Conservation (phyloP, 2,329 filamentous ascomycete species). For the Calonectria ilicicola region DNA sequence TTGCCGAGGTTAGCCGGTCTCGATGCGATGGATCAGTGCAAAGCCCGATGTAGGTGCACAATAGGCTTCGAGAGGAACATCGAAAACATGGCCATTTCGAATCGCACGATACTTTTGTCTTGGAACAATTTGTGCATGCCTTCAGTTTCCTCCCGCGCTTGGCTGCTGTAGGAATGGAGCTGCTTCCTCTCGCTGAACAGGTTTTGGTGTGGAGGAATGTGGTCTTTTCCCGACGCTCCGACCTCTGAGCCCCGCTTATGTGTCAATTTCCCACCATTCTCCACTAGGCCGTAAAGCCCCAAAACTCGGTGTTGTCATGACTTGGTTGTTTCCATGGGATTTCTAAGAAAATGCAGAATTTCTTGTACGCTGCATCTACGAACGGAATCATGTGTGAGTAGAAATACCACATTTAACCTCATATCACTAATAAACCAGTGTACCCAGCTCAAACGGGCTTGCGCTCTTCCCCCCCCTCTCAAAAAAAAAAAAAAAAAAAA, state of each 20-base stretch:
- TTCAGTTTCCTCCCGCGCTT: slow-evolving; percentile 29
- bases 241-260: not conserved
- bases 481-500: not conserved
- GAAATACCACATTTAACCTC: no score
- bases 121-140: slow-evolving; percentile 27
- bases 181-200: slow-evolving; percentile 16
- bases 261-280: slow-evolving; percentile 29
- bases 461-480: no score
- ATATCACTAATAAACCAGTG: not conserved
- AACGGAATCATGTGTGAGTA: not conserved
- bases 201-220: slow-evolving; percentile 16
- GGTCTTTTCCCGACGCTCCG: not conserved
- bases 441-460: not conserved
- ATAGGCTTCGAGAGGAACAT: slow-evolving; percentile 1
- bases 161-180: slow-evolving; percentile 14
- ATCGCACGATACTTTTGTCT: slow-evolving; percentile 14
- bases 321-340: not conserved
- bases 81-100: slow-evolving; percentile 1
- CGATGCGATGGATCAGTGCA: slow-evolving; percentile 12
- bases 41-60: slow-evolving; percentile 23
- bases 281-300: no score
- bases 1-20: no score
- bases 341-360: not conserved
- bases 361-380: no score
- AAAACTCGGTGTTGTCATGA: no score